Conservation (phyloP, 1,284 basidiomycete genomes). For the Amanita bisporigera region DNA sequence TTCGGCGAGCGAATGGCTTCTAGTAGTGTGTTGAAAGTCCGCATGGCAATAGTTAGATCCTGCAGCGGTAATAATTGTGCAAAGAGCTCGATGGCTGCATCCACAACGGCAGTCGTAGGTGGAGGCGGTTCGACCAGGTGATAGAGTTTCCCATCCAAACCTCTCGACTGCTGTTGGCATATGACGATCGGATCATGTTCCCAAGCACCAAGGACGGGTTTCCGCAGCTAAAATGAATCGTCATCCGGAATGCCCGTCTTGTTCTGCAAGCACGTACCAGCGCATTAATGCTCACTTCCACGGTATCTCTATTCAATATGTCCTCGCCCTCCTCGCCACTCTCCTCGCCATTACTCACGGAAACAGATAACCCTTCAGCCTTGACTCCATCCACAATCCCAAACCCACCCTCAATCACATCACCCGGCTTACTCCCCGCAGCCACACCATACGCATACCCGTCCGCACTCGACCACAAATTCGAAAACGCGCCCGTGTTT, state of each 20-base stretch:
- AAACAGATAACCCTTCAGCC: not conserved
- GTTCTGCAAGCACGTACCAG: constrained; percentile 54
- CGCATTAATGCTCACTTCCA: constrained; percentile 77
- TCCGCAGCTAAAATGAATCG: constrained; percentile 59
- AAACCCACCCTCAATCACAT: constrained; percentile 51
- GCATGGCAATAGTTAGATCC: constrained; percentile 69
- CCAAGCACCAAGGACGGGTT: constrained; percentile 82
- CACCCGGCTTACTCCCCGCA: constrained; percentile 50
- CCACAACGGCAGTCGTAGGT: constrained; percentile 83
- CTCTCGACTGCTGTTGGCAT: constrained; percentile 57
- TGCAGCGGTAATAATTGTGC: constrained; percentile 81
- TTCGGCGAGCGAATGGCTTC: constrained; percentile 77
- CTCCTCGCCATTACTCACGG: constrained; percentile 5
- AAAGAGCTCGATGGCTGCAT: constrained; percentile 90
- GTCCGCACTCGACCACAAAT: constrained; percentile 87
- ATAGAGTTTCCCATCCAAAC: constrained; percentile 44
- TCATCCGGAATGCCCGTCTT: not conserved
- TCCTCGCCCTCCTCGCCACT: constrained; percentile 44
- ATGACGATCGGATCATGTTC: constrained; percentile 89
- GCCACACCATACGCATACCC: constrained; percentile 95
- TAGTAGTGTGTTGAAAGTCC: constrained; percentile 72
- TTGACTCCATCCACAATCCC: constrained; percentile 26
- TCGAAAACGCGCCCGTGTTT: constrained; percentile 84
- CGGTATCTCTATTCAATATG: constrained; percentile 76
- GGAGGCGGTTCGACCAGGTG: constrained; percentile 70